A percentile compares a stretch with the other conserved stretches of the same genome.
These are phyloP conservation scores for Sclerotinia subarctica DNA, from an alignment of 2,329 filamentous ascomycete genomes.

Conservation along the genomic window DNA sequence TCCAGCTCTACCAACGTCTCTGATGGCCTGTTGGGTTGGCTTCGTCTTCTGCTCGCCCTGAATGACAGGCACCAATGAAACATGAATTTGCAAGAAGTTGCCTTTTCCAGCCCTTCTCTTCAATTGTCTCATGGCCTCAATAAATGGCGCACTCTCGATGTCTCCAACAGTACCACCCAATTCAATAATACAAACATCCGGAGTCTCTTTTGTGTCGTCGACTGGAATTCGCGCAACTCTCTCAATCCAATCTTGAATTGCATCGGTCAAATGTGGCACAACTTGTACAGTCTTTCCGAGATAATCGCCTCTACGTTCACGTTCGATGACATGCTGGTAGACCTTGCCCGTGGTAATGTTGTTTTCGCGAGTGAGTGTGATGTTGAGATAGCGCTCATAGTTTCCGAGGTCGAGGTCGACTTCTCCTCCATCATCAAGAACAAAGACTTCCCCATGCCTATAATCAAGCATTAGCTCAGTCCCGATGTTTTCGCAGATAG, in stretches of 20 bases:
- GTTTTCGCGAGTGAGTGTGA: constrained; percentile 77
- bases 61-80: constrained; percentile 76
- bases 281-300: constrained; percentile 87
- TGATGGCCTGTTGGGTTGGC: constrained; percentile 89
- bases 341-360: constrained; percentile 99
- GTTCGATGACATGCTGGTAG: constrained; percentile 82
- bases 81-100: constrained; percentile 87
- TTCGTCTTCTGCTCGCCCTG: constrained; percentile 86
- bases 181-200: constrained; percentile 89
- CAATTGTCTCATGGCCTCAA: constrained; percentile 81
- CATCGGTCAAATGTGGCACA: constrained; percentile 87
- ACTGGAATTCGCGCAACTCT: constrained; percentile 81
- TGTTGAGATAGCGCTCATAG: constrained; percentile 77
- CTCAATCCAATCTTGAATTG: constrained; percentile 90
- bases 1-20: constrained; percentile 45
- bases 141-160: constrained; percentile 83
- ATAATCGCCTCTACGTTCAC: constrained; percentile 60
- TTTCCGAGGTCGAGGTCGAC: constrained; percentile 73
- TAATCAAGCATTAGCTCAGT: constrained; percentile 35
- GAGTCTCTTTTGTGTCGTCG: constrained; percentile 76
- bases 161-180: constrained; percentile 70
- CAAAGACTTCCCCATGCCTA: constrained; percentile 86
- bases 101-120: constrained; percentile 66
- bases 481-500: constrained; percentile 13
- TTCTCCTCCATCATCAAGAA: constrained; percentile 79